phyloP scores from a whole-genome alignment of 305 asterid genomes.

The Solanum hybrid region DNA sequence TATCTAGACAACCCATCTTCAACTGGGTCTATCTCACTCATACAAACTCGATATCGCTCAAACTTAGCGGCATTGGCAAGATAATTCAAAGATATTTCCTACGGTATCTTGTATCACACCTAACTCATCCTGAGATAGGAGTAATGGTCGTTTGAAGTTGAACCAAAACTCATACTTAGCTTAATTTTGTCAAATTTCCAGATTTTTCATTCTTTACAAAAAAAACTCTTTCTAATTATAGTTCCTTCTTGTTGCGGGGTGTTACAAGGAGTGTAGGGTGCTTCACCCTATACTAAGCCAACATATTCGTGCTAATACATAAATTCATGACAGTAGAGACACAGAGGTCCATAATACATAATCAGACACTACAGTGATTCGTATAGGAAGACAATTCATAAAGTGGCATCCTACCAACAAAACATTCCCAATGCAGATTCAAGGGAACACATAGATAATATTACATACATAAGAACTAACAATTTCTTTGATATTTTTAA shows the following conservation, averaged over 20 bases:
- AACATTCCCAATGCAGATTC: background rate
- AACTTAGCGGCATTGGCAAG: background rate
- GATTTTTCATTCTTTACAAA: background rate
- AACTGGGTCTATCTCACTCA: background rate
- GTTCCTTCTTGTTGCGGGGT: no score
- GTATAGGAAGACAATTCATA: background rate
- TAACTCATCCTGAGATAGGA: background rate
- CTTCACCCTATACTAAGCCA: background rate
- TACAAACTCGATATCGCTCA: background rate
- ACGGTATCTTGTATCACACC: background rate
- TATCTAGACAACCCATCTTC: no score
- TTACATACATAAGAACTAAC: background rate
- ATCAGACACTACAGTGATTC: background rate
- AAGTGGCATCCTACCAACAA: background rate
- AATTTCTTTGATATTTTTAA: background rate
- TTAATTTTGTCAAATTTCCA: no score
- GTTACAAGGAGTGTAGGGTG: background rate
- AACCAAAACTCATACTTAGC: background rate
- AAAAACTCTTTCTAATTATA: background rate
- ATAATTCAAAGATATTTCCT: background rate
- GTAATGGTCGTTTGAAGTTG: background rate
- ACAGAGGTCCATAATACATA: background rate
- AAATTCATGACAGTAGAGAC: background rate
- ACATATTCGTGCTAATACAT: no score
- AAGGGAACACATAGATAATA: background rate